Conservation (phyloP, 148 eudicot genomes). For the Drosera capensis region DNA sequence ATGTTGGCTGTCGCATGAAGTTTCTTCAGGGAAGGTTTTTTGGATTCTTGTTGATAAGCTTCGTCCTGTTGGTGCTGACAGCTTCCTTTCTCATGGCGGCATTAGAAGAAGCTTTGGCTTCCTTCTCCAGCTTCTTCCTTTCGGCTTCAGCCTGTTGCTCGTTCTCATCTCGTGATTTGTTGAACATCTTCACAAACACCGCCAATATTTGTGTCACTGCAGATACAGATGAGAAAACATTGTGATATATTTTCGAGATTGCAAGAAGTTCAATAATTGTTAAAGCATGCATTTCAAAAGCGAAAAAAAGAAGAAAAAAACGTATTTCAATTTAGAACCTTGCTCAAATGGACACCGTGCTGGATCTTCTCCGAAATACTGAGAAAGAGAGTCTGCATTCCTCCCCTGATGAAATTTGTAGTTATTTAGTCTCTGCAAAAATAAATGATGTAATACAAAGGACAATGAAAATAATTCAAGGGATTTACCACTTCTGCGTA, state of each 20-base stretch:
- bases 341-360: conserved; percentile 98
- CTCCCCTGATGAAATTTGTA: conserved; percentile 87
- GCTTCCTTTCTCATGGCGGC: conserved; percentile 43
- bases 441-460: not conserved
- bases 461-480: not conserved
- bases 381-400: conserved; percentile 85
- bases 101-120: conserved; percentile 59
- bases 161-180: conserved; percentile 84
- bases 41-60: conserved; percentile 18
- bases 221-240: conserved; percentile 8
- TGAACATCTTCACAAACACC: conserved; percentile 74
- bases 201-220: conserved; percentile 81
- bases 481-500: conserved; percentile 90
- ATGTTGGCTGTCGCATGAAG: not conserved
- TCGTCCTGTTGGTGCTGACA: conserved; percentile 33
- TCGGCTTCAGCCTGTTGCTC: conserved; percentile 79
- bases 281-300: not conserved
- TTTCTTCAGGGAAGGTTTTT: conserved; percentile 20
- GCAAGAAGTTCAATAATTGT: too few species aligned
- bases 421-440: too few species aligned
- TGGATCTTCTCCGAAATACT: conserved; percentile 97
- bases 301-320: not conserved
- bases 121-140: conserved; percentile 90
- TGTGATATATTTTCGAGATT: not conserved
- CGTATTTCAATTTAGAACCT: conserved; percentile 29